Evolutionary conservation across 108 stramenopile species (phyloP).

Genomic region (Skeletonema costatum): DNA sequence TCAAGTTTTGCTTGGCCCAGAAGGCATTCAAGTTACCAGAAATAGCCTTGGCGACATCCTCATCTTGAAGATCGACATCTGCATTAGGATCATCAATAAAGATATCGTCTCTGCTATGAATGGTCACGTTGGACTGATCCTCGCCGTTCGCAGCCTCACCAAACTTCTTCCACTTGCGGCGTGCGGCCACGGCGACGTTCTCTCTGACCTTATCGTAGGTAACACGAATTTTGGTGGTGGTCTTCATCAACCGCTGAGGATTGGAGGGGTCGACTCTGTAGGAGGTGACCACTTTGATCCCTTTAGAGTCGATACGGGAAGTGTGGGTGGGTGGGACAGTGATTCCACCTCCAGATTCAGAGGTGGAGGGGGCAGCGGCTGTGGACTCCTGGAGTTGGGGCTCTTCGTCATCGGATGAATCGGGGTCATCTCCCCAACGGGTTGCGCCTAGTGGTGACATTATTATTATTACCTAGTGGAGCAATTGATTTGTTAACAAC

Average conservation of each 20-base stretch:
- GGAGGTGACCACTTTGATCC: slow-evolving; percentile 85
- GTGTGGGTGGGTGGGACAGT: slow-evolving; percentile 86
- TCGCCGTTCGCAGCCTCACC: slow-evolving; percentile 72
- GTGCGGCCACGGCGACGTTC: slow-evolving; percentile 64
- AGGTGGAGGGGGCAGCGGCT: slow-evolving; percentile 15
- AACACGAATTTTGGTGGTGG: slow-evolving; percentile 74
- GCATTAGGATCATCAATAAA: slow-evolving; percentile 88
- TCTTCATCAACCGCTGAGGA: slow-evolving; percentile 71
- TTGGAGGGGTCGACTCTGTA: slow-evolving; percentile 79
- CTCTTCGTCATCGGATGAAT: slow-evolving; percentile 8
- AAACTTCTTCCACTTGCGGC: slow-evolving; percentile 87
- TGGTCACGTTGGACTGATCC: slow-evolving; percentile 77
- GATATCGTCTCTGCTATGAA: slow-evolving; percentile 80
- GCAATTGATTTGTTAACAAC: background rate
- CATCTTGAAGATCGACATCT: slow-evolving; percentile 87
- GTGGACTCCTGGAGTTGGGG: slow-evolving; percentile 10
- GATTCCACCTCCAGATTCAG: slow-evolving; percentile 19
- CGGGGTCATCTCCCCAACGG: slow-evolving; percentile 10
- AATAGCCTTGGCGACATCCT: slow-evolving; percentile 76
- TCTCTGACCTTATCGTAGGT: slow-evolving; percentile 57
- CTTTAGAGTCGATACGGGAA: slow-evolving; percentile 79
- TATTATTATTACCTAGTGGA: background rate
- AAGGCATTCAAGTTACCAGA: slow-evolving; percentile 87
- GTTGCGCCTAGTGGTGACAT: slow-evolving; percentile 1
- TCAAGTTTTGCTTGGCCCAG: slow-evolving; percentile 89